phyloP scores from a whole-genome alignment of 768 basidiomycete genomes.

The Trametes punicea region DNA sequence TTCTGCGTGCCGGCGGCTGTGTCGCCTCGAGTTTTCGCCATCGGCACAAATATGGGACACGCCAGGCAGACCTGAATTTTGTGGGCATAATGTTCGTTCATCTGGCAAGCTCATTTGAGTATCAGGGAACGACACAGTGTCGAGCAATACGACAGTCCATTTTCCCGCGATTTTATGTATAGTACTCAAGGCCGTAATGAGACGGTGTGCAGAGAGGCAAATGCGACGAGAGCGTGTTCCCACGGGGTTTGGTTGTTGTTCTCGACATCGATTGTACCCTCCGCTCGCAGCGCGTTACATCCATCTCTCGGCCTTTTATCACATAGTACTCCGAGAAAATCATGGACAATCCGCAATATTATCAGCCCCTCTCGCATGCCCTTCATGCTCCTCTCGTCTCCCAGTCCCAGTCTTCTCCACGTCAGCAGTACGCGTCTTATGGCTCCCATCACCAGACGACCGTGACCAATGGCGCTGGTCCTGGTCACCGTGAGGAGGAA shows the following conservation, averaged over 20 bases:
- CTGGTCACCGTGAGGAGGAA: conserved; percentile 43
- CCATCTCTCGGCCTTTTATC: conserved; percentile 23
- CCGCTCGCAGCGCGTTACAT: conserved; percentile 26
- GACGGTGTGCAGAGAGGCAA: conserved; percentile 13
- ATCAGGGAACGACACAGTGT: background rate
- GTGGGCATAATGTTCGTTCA: background rate
- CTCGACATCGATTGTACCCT: conserved; percentile 24
- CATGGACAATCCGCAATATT: conserved; percentile 75
- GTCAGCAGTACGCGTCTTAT: conserved; percentile 30
- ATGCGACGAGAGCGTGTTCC: conserved; percentile 16
- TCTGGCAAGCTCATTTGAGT: background rate
- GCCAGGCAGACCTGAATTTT: background rate
- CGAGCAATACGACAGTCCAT: background rate
- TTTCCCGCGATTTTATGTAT: conserved; percentile 1
- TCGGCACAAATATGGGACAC: conserved; percentile 19
- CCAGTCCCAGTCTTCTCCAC: conserved; percentile 25
- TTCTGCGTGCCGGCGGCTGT: conserved; percentile 17
- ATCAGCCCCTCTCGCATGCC: conserved; percentile 79
- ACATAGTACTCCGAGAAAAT: conserved; percentile 24
- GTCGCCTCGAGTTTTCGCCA: conserved; percentile 18
- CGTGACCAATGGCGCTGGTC: conserved; percentile 25
- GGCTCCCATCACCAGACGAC: conserved; percentile 28
- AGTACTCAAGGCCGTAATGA: background rate
- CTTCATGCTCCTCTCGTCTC: conserved; percentile 51
- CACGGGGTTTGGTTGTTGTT: conserved; percentile 27